Conservation (phyloP, 1,139 yeast genomes). For the Debaryomyces subglobosus region DNA sequence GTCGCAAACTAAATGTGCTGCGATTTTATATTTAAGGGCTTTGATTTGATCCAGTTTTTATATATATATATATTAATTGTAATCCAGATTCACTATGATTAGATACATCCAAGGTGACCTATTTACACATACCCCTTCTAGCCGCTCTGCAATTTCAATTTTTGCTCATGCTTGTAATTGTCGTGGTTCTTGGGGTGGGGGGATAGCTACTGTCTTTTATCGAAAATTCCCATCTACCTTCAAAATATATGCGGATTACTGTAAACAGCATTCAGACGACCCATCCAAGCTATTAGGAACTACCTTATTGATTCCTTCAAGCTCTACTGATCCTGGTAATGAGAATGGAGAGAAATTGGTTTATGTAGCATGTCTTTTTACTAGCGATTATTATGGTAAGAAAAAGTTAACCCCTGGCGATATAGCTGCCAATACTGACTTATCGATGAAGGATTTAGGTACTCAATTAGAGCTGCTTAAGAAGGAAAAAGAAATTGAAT, state of each 20-base stretch:
- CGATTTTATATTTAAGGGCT: background rate
- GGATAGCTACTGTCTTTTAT: conserved; percentile 63
- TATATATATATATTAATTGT: background rate
- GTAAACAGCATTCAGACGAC: conserved; percentile 31
- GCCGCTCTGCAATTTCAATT: conserved; percentile 33
- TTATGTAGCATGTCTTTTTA: conserved; percentile 66
- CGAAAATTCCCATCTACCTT: conserved; percentile 56
- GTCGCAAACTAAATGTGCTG: background rate
- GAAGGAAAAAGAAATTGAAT: conserved; percentile 16
- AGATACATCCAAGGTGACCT: conserved; percentile 65
- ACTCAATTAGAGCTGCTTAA: conserved; percentile 33
- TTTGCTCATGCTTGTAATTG: conserved; percentile 82
- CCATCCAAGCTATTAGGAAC: conserved; percentile 54
- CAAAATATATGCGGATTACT: conserved; percentile 48
- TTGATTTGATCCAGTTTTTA: background rate
- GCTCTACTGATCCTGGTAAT: conserved; percentile 30
- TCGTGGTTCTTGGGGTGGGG: conserved; percentile 84
- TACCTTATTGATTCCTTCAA: conserved; percentile 48
- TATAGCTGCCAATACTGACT: conserved; percentile 52
- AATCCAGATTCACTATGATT: conserved; percentile 22
- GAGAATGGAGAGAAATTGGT: conserved; percentile 24
- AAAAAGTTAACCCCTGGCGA: conserved; percentile 28
- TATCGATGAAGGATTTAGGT: conserved; percentile 50
- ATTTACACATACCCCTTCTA: conserved; percentile 39
- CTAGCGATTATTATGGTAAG: conserved; percentile 52